These are phyloP conservation scores for Diplocarpon rosae DNA, from an alignment of 2,329 filamentous ascomycete genomes.

Conservation along the genomic window DNA sequence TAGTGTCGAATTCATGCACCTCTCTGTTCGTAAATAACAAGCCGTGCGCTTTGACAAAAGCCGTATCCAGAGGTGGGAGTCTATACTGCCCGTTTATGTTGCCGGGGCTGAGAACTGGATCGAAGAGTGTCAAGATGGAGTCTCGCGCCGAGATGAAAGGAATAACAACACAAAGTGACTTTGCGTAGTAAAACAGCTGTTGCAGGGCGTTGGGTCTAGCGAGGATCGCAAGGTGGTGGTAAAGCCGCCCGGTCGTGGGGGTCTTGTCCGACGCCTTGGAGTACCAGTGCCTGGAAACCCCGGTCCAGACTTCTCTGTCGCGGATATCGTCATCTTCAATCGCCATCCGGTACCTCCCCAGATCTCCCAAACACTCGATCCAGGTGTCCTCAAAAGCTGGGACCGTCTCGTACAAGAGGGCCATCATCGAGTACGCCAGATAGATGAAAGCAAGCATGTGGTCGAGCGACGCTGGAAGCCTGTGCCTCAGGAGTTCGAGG, in stretches of 20 bases:
- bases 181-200: constrained; percentile 63
- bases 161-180: constrained; percentile 50
- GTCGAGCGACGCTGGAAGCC: constrained; percentile 66
- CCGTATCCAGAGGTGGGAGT: constrained; percentile 39
- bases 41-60: constrained; percentile 53
- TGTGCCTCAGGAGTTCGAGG: constrained; percentile 63
- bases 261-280: constrained; percentile 60
- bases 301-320: constrained; percentile 69
- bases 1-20: constrained; percentile 35
- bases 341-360: constrained; percentile 77
- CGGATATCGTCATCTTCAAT: constrained; percentile 73
- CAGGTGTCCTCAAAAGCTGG: constrained; percentile 76
- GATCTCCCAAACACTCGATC: constrained; percentile 76
- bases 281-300: constrained; percentile 65
- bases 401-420: constrained; percentile 74
- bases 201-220: constrained; percentile 58
- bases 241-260: constrained; percentile 66
- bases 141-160: constrained; percentile 55
- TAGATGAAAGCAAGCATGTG: constrained; percentile 91
- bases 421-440: constrained; percentile 81
- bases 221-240: constrained; percentile 79
- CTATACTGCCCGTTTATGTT: constrained; percentile 29
- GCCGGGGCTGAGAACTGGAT: constrained; percentile 38
- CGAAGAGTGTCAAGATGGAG: constrained; percentile 59
- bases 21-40: constrained; percentile 47